Conservation (phyloP, 1,284 basidiomycete species). For the Sphagnurus paluster region DNA sequence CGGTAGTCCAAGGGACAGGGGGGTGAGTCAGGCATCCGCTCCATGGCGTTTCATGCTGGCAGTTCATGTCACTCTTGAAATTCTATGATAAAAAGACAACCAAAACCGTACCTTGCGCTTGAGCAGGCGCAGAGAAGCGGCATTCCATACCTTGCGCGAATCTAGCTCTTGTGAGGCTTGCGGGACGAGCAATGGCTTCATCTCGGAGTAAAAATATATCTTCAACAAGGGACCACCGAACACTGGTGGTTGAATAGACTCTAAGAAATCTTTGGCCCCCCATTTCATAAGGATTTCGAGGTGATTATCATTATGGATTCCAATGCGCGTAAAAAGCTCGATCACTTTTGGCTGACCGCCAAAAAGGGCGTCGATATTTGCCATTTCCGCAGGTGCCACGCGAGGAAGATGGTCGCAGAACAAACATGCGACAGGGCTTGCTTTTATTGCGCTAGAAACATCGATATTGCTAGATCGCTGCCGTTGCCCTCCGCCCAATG, state of each 20-base stretch:
- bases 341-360: not conserved
- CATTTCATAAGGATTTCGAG: conserved; percentile 1
- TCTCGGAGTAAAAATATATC: too few relatives aligned
- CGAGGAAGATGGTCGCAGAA: conserved; percentile 2
- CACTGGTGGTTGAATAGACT: not conserved
- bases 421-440: conserved; percentile 5
- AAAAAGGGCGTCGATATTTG: conserved; percentile 1
- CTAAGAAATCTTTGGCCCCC: conserved; percentile 4
- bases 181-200: too few relatives aligned
- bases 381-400: not conserved
- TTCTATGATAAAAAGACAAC: not conserved
- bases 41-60: not conserved
- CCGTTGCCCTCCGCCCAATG: too few relatives aligned
- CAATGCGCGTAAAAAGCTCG: not conserved
- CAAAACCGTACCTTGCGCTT: not conserved
- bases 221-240: conserved; percentile 5
- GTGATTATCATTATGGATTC: conserved; percentile 12
- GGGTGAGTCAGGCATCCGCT: conserved; percentile 22
- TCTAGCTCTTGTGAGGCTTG: conserved; percentile 5
- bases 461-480: too few relatives aligned
- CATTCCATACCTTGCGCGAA: too few relatives aligned
- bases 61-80: not conserved
- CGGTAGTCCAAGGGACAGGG: conserved; percentile 10
- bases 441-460: too few relatives aligned
- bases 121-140: not conserved